Base-by-base conservation (phyloP, 2,329 filamentous ascomycete species). In the Penicillium sp. region DNA sequence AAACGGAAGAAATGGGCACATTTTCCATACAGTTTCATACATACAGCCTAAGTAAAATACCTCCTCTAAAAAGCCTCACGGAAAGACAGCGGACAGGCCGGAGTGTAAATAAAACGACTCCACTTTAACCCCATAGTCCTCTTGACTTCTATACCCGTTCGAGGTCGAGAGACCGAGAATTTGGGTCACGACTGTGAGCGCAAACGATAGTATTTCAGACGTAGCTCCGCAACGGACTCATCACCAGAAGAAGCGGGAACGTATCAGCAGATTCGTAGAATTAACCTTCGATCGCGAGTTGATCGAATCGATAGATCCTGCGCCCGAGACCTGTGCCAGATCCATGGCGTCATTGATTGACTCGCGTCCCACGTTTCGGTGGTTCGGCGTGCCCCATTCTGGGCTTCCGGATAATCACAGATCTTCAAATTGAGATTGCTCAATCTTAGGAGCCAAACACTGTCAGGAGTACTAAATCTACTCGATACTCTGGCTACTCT, bases 331-430 rank as follows among this genome's bases (percentile, higher is more conserved):
- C 45, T 38, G 31, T 2, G 31, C 55, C 50, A 48, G 51, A 54
- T 61, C 58, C 66, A 70, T 68, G 64, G 63, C 71, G 71, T 75
- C 71, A 75, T 73, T 66, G 59, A 68, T 65, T 59, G 65, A 60
- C 53, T 73, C 73, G 69, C 73, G 71, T 75, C 68, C 72, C 73
- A 70, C 70, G 69, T 69, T 71, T 71, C 63, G 58, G 64, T 45
- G 26, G 45, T 63, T 66, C 57, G 56, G 61, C 56, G 59, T 68
- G 66, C 44, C 67, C 64, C 61, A 62, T 70, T 69, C 64, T 67
- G 67, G 58, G 63, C 60, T 60, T 62, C 45, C 59, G 49, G 53
- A 65, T 61, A 56, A 65, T 61, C 60, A 58, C 58, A 47, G 64
- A 65, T 59, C 66, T 53, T 59, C 64, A 60, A 55, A 35, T 56